These are phyloP conservation scores for Fusarium subglutinans DNA, from an alignment of 2,329 filamentous ascomycete species.

Conservation along the genomic window DNA sequence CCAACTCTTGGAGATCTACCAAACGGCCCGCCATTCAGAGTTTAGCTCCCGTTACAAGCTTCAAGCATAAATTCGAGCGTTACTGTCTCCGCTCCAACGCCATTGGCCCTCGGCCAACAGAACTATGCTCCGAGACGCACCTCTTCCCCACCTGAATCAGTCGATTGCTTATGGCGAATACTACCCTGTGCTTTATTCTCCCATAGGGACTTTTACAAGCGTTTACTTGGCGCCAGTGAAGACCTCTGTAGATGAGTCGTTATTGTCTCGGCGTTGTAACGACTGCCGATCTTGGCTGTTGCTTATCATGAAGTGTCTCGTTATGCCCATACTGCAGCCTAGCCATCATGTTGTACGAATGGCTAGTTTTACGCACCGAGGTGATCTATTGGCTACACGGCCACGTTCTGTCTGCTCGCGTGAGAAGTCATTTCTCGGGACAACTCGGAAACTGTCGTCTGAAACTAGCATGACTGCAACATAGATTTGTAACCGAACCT, in stretches of 20 bases:
- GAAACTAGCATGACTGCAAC: background rate
- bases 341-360: background rate
- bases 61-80: slow-evolving; percentile 5
- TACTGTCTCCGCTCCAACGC: background rate
- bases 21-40: slow-evolving; percentile 16
- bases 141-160: slow-evolving; percentile 16
- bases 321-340: background rate
- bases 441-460: background rate
- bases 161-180: slow-evolving; percentile 12
- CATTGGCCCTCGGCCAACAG: slow-evolving; percentile 24
- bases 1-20: slow-evolving; percentile 14
- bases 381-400: background rate
- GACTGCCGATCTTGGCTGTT: slow-evolving; percentile 3
- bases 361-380: background rate
- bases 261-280: background rate
- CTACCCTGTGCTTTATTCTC: background rate
- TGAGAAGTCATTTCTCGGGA: background rate
- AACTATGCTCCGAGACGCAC: slow-evolving; percentile 22
- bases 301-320: too few species aligned
- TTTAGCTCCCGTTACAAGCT: slow-evolving; percentile 22
- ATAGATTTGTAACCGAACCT: background rate
- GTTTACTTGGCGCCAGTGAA: background rate
- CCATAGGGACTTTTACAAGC: background rate
- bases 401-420: background rate
- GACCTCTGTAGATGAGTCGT: background rate